phyloP scores from a whole-genome alignment of 73 alveolate species.

The Paramecium primaurelia region DNA sequence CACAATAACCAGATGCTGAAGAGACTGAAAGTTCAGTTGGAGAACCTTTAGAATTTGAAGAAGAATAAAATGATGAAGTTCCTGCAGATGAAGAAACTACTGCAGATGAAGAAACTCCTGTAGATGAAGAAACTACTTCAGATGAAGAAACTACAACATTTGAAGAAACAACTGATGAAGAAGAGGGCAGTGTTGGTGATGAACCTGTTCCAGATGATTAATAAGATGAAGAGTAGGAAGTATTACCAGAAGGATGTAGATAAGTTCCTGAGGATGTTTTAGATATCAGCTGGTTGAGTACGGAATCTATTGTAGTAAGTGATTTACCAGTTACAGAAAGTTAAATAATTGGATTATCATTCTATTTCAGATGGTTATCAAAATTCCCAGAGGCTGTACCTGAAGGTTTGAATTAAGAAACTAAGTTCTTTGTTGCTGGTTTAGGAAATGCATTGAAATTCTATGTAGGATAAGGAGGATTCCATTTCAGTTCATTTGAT shows the following conservation, averaged over 20 bases:
- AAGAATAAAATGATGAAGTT: neutral
- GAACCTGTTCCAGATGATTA: neutral
- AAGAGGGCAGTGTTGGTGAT: neutral
- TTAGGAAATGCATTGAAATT: slow-evolving; percentile 8
- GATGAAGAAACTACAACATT: neutral
- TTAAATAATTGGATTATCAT: neutral
- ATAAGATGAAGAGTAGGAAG: slow-evolving; percentile 13
- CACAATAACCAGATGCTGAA: neutral
- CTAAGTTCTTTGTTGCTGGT: slow-evolving; percentile 10
- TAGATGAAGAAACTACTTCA: neutral
- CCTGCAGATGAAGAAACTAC: neutral
- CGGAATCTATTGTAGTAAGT: neutral
- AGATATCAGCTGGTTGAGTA: neutral
- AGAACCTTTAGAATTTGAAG: neutral
- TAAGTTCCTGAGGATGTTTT: slow-evolving; percentile 8
- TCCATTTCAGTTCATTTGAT: slow-evolving; percentile 27
- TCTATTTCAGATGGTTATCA: slow-evolving; percentile 43
- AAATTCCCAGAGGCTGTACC: slow-evolving; percentile 26
- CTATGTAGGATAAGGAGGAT: slow-evolving; percentile 26
- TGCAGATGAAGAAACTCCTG: neutral
- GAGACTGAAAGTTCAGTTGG: neutral
- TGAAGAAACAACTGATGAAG: neutral
- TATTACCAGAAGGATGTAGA: slow-evolving; percentile 31
- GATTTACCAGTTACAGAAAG: slow-evolving; percentile 16
- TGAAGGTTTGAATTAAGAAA: neutral